These are phyloP conservation scores for Aphanomyces astaci DNA, from an alignment of 352 stramenopile genomes.

Conservation along the genomic window DNA sequence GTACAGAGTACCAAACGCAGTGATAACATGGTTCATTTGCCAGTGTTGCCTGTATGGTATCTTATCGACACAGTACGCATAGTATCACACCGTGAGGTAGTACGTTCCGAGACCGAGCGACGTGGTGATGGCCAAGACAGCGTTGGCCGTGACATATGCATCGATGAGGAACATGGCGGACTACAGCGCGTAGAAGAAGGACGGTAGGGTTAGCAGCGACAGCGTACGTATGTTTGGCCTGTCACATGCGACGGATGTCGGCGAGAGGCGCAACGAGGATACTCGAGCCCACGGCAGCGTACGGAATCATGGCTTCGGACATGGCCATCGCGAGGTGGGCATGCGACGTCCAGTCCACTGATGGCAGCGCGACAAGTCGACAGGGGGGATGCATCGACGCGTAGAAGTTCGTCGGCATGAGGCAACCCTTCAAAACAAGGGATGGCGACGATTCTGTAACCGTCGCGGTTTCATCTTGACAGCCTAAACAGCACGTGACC, in stretches of 20 bases:
- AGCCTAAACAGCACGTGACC: too few species aligned
- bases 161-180: slow-evolving; percentile 80
- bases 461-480: too few species aligned
- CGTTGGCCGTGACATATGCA: slow-evolving; percentile 49
- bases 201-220: slow-evolving; percentile 69
- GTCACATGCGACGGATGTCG: slow-evolving; percentile 35
- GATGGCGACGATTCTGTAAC: too few species aligned
- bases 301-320: not conserved
- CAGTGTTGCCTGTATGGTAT: not conserved
- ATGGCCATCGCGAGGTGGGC: not conserved
- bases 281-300: slow-evolving; percentile 4
- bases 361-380: not conserved
- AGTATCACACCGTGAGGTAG: slow-evolving; percentile 69
- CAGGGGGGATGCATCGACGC: not conserved
- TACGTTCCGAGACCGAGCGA: slow-evolving; percentile 53
- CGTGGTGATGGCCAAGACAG: slow-evolving; percentile 49
- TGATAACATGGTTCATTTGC: too few species aligned
- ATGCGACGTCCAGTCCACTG: not conserved
- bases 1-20: too few species aligned
- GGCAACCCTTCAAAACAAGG: too few species aligned
- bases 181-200: slow-evolving; percentile 81
- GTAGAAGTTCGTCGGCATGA: not conserved
- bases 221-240: slow-evolving; percentile 57
- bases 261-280: slow-evolving; percentile 13
- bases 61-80: slow-evolving; percentile 42